Conservation (phyloP, 169 alveolate genomes). For the Plasmodium ovale region DNA sequence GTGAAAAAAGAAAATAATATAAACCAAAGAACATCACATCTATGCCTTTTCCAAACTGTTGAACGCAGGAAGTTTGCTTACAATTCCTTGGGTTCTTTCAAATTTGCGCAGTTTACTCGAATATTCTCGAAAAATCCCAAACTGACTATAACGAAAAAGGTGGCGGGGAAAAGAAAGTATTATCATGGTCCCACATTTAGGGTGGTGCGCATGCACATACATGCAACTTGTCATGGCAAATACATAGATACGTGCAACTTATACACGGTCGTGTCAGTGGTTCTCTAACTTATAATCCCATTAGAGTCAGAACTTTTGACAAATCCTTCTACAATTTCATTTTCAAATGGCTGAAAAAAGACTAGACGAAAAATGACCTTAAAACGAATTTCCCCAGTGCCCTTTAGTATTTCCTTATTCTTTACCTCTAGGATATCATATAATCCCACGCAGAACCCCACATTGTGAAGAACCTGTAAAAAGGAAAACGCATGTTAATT, state of each 20-base stretch:
- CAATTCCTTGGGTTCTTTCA: conserved; percentile 65
- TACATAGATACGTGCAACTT: no score
- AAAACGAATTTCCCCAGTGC: conserved; percentile 46
- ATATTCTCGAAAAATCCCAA: conserved; percentile 63
- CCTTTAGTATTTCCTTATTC: conserved; percentile 49
- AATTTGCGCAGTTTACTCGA: conserved; percentile 50
- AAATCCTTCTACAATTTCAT: conserved; percentile 68
- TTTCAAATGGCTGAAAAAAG: conserved; percentile 58
- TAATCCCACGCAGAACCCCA: conserved; percentile 57
- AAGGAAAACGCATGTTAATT: not conserved
- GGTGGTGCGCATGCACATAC: no score
- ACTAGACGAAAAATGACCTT: conserved; percentile 54
- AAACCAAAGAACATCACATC: no score
- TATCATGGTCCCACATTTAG: no score
- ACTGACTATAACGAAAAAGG: conserved; percentile 19
- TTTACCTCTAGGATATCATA: conserved; percentile 62
- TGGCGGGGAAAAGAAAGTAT: not conserved
- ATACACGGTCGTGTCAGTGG: no score
- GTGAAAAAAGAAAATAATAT: not conserved
- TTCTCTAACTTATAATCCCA: conserved; percentile 53
- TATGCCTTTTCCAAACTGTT: no score
- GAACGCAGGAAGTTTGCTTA: conserved; percentile 4
- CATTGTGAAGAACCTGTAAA: conserved; percentile 56
- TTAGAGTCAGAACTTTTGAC: conserved; percentile 58
- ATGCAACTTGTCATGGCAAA: no score